Conservation (phyloP, 129 eudicot species). For the Flaveria linearis region DNA sequence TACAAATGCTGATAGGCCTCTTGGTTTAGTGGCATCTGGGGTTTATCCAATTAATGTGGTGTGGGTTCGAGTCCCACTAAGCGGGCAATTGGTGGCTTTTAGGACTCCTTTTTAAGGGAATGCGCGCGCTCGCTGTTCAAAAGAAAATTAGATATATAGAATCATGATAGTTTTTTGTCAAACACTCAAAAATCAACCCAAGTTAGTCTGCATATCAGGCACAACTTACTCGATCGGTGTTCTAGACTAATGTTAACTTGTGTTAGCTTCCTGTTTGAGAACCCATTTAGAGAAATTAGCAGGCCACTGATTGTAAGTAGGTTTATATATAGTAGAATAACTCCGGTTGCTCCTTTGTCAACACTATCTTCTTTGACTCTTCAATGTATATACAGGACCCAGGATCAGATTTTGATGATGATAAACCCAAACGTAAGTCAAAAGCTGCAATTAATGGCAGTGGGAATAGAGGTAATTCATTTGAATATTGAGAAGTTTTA, state of each 20-base stretch:
- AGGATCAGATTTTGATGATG: slow-evolving; percentile 42
- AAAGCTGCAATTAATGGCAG: slow-evolving; percentile 33
- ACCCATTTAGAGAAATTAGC: not conserved
- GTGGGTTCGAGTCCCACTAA: too few species aligned
- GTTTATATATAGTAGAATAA: not conserved
- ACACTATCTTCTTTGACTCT: slow-evolving; percentile 6
- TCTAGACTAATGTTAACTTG: not conserved
- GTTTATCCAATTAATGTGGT: too few species aligned
- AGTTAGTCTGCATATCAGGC: not conserved
- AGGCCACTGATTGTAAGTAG: not conserved
- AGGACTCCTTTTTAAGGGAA: too few species aligned
- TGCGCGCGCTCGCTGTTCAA: too few species aligned
- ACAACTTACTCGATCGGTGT: not conserved
- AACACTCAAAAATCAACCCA: not conserved
- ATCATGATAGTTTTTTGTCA: not conserved
- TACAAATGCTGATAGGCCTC: not conserved
- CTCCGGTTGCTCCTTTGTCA: not conserved
- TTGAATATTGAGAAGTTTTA: slow-evolving; percentile 12
- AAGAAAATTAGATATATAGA: not conserved
- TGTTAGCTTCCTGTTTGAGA: not conserved
- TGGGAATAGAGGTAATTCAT: slow-evolving; percentile 45
- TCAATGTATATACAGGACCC: slow-evolving; percentile 56
- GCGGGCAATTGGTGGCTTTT: too few species aligned
- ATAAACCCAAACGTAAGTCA: slow-evolving; percentile 47
- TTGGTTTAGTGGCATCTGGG: too few species aligned